A percentile compares a stretch with the other conserved stretches of the same genome.
Conservation (phyloP, 1,139 yeast species). For the Candida neerlandica region DNA sequence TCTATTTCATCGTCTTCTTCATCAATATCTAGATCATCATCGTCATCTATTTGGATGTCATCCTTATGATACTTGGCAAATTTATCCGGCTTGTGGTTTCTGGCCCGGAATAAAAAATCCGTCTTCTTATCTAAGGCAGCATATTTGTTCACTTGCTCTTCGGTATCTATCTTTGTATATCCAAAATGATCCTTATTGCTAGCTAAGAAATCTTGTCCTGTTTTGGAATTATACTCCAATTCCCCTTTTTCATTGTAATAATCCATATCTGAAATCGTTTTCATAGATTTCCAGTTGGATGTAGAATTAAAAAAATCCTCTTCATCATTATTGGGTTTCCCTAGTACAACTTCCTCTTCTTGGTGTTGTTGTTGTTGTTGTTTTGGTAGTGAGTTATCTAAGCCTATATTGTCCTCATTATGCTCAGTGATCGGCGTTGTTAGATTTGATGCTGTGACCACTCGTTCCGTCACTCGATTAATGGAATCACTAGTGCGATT, state of each 20-base stretch:
- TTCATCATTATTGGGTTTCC: constrained; percentile 20
- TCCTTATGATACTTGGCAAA: constrained; percentile 22
- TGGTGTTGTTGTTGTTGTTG: constrained; percentile 2
- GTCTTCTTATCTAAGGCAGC: constrained; percentile 77
- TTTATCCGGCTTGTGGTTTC: constrained; percentile 15
- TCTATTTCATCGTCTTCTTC: constrained; percentile 40
- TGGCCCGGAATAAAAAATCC: constrained; percentile 67
- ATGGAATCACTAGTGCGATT: constrained; percentile 9
- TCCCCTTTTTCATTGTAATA: constrained; percentile 57
- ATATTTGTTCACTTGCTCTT: constrained; percentile 81
- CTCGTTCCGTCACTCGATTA: constrained; percentile 8
- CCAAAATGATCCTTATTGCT: constrained; percentile 46
- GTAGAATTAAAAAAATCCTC: constrained; percentile 37
- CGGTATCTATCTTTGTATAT: constrained; percentile 87
- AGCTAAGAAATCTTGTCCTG: constrained; percentile 25
- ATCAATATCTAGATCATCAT: constrained; percentile 35
- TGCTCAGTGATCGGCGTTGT: constrained; percentile 5
- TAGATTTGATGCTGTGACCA: constrained; percentile 10
- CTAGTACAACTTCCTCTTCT: constrained; percentile 1
- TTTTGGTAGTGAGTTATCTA: not conserved
- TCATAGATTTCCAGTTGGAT: constrained; percentile 56
- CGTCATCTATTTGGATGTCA: constrained; percentile 28
- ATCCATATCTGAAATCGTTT: constrained; percentile 51
- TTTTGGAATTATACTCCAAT: constrained; percentile 35
- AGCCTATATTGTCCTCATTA: constrained; percentile 3